Base-by-base conservation (phyloP, 176 grass and related monocot genomes). In the Oryza glumipatula region DNA sequence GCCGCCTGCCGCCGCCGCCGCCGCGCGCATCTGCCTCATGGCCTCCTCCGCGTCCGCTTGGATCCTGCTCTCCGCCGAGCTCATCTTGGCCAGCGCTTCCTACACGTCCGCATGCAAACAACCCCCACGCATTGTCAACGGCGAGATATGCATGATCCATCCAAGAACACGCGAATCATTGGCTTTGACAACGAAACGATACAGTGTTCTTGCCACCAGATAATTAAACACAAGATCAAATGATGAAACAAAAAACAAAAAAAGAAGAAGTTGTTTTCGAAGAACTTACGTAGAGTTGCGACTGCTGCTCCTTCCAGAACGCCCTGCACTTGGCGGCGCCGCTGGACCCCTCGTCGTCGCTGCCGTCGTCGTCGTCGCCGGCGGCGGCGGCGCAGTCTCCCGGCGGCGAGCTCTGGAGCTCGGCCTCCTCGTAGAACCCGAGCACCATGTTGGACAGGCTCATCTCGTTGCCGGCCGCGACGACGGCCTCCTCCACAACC, bases 381-480 rank as follows among this genome's bases (percentile, higher is more conserved):
- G 28, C 28, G 28, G 19, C 82, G 48, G 10, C 65, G 2, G 2
- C 52, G 4, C 65, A 72, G 35, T 3, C 35, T 30, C 39, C 73
- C 58, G 58, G 30, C 58, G 58, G 30, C 66, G 73, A 81, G 14
- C 43, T 39, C 86, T 79, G 51, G 46, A 66, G 63, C 5, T 89
- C 93, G 45, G 85, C 77, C 80, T 92, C 90, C 78, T 92, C 85
- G 74, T 92, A 92, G 80, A 94, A 91, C 3, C 86, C 86, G 24
- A 91, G 76, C 61, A 92, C 90, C 85, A 90, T 88, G 26, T 79
- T 89, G 2, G 83, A 92, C 45, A 92, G 67, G 80, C 90, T 92
- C 90, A 84, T 69, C 38, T 86, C 72, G 28, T 79, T 72, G 68
- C 84, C 75, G 11, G 22, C 43, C 43, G 43, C 75, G 19, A 43